These are phyloP conservation scores for Anacardium occidentale DNA, from an alignment of 345 rosid species.

Conservation along the genomic window DNA sequence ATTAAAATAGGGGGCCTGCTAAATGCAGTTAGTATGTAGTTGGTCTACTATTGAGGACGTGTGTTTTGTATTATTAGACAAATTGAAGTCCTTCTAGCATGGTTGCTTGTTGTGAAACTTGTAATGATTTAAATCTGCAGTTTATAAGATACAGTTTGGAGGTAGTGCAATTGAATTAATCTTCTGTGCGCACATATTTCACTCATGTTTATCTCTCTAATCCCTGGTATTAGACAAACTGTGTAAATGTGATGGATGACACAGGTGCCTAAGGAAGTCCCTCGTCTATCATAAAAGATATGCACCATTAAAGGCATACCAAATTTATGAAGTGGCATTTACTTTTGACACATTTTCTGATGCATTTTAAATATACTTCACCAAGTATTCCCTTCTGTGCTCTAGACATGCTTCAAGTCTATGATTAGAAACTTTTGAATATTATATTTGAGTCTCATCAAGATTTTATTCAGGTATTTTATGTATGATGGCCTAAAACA, in stretches of 20 bases:
- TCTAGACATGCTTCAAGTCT: background rate
- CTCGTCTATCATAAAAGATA: background rate
- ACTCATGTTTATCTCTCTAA: background rate
- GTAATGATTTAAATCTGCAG: background rate
- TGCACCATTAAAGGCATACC: too few species aligned
- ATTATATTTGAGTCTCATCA: slow-evolving; percentile 5
- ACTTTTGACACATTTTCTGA: slow-evolving; percentile 1
- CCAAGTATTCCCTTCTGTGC: background rate
- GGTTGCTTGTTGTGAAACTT: background rate
- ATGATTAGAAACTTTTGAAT: background rate
- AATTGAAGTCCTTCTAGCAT: background rate
- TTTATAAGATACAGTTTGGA: background rate
- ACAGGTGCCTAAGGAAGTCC: background rate
- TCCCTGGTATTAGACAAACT: background rate
- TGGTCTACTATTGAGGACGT: background rate
- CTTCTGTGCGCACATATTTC: background rate
- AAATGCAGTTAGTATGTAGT: background rate
- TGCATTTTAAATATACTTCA: background rate
- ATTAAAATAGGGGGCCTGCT: background rate
- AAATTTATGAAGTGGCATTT: too few species aligned
- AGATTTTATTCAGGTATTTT: slow-evolving; percentile 66
- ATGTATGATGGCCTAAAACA: slow-evolving; percentile 91
- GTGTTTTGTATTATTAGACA: background rate
- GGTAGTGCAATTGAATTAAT: background rate
- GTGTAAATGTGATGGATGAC: background rate